Evolutionary conservation across 73 alveolate species (phyloP).

Genomic region (Paramecium tetraurelia): DNA sequence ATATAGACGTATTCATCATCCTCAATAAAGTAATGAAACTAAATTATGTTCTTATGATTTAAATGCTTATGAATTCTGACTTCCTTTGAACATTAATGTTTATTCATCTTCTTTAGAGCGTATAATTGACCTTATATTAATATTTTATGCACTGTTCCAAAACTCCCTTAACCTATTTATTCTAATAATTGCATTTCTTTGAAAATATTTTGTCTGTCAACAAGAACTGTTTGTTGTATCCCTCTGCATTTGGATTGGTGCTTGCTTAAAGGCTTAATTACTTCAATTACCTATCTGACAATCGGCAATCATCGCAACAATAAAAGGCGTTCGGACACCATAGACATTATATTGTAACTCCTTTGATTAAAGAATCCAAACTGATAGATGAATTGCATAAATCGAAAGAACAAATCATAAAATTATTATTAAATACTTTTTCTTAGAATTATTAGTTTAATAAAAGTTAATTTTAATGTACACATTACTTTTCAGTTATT

Average conservation of each 20-base stretch:
- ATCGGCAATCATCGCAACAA: neutral
- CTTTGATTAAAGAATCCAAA: neutral
- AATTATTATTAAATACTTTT: neutral
- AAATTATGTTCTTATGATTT: neutral
- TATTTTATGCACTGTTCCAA: constrained; percentile 1
- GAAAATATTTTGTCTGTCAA: neutral
- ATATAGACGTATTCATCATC: neutral
- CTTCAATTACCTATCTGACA: neutral
- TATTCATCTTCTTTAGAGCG: neutral
- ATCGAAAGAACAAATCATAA: neutral
- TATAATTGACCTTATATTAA: neutral
- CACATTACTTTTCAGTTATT: neutral
- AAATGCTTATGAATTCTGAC: neutral
- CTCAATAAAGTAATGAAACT: neutral
- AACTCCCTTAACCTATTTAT: neutral
- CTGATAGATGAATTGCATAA: neutral
- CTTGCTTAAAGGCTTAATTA: neutral
- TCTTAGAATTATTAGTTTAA: neutral
- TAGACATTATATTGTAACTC: neutral
- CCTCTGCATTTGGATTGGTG: neutral
- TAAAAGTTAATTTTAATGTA: neutral
- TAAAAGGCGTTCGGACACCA: neutral
- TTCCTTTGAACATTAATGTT: neutral
- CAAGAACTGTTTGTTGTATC: neutral
- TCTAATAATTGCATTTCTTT: neutral